These are phyloP conservation scores for Cystofilobasidium bisporidii DNA, from an alignment of 768 basidiomycete genomes.

Conservation along the genomic window DNA sequence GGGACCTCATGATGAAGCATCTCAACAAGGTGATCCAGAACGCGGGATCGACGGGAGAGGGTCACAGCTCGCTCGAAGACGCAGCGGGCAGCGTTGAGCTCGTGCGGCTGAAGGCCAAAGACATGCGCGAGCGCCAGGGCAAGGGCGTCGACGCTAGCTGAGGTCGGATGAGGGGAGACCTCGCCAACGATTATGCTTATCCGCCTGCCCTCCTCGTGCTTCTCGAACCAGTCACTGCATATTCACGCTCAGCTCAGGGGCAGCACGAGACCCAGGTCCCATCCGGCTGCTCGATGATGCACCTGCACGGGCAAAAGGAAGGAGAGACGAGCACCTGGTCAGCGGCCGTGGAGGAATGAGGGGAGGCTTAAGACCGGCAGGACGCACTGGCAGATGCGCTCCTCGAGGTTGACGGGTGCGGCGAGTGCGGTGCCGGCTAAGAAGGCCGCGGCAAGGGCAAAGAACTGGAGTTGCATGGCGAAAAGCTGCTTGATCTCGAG, in stretches of 20 bases:
- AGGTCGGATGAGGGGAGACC: too few species aligned
- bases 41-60: constrained; percentile 54
- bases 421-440: neutral
- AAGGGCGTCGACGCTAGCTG: too few species aligned
- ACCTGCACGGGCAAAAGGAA: neutral
- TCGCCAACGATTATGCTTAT: too few species aligned
- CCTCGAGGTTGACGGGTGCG: neutral
- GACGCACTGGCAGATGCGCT: constrained; percentile 5
- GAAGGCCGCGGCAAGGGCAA: neutral
- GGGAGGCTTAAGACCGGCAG: too few species aligned
- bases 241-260: too few species aligned
- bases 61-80: constrained; percentile 87
- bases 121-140: neutral
- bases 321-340: neutral
- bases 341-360: neutral
- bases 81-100: constrained; percentile 79
- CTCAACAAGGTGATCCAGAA: constrained; percentile 58
- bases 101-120: constrained; percentile 40
- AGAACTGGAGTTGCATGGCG: neutral
- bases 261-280: neutral
- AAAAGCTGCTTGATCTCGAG: neutral
- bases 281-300: neutral
- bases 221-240: too few species aligned
- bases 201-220: neutral
- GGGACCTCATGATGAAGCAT: constrained; percentile 48